A percentile compares a stretch with the other conserved stretches of the same genome.
phyloP scores from a whole-genome alignment of 305 asterid species.

The Striga hermonthica region DNA sequence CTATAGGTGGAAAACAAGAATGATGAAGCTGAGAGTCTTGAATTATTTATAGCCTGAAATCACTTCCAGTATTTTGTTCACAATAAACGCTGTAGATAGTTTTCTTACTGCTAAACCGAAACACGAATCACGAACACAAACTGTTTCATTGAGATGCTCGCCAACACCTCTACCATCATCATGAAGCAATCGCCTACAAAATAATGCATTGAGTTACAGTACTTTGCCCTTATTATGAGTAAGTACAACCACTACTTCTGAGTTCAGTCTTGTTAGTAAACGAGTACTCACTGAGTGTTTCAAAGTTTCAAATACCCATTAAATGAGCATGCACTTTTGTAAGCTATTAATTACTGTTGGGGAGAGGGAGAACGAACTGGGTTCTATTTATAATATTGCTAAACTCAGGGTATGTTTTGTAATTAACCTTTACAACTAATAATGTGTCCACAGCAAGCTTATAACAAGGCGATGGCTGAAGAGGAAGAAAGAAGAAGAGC shows the following conservation, averaged over 20 bases:
- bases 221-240: slow-evolving; percentile 7
- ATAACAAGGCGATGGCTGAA: background rate
- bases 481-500: background rate
- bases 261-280: background rate
- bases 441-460: no score
- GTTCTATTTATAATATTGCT: no score
- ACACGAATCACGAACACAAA: slow-evolving; percentile 56
- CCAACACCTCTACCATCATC: slow-evolving; percentile 93
- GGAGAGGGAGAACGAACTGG: no score
- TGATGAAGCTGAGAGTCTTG: no score
- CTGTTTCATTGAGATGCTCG: slow-evolving; percentile 86
- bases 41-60: no score
- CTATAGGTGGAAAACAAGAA: no score
- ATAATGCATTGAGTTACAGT: slow-evolving; percentile 26
- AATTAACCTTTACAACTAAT: no score
- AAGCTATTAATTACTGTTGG: background rate
- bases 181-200: slow-evolving; percentile 75
- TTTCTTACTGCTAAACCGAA: slow-evolving; percentile 75
- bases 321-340: background rate
- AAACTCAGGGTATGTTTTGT: no score
- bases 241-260: background rate
- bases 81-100: background rate
- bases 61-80: no score
- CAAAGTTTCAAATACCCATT: background rate
- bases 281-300: background rate